phyloP scores from a whole-genome alignment of 129 eudicot genomes.

The Centaurea solstitialis region DNA sequence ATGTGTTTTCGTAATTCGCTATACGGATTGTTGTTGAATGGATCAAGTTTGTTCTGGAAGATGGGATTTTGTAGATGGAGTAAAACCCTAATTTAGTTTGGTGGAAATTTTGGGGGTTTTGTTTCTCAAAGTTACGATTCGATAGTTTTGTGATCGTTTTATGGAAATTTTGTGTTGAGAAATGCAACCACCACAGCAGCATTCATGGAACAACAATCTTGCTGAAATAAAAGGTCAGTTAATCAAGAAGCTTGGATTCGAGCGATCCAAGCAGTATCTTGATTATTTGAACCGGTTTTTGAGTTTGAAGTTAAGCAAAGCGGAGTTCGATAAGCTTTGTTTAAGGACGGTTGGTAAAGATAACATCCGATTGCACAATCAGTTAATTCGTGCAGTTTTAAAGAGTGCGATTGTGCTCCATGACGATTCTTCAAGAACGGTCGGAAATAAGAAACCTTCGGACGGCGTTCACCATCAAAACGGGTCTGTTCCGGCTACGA shows the following conservation, averaged over 20 bases:
- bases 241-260: constrained; percentile 72
- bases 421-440: constrained; percentile 20
- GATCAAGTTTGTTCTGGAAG: constrained; percentile 40
- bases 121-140: constrained; percentile 13
- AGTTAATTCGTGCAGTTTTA: constrained; percentile 65
- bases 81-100: constrained; percentile 61
- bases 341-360: constrained; percentile 74
- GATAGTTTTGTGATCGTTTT: constrained; percentile 26
- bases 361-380: constrained; percentile 83
- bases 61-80: constrained; percentile 48
- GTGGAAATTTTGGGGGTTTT: background rate
- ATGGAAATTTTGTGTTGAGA: constrained; percentile 59
- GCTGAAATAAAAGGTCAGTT: constrained; percentile 73
- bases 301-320: constrained; percentile 68
- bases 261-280: constrained; percentile 75
- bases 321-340: constrained; percentile 78
- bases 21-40: constrained; percentile 27
- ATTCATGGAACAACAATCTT: constrained; percentile 71
- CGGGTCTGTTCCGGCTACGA: constrained; percentile 40
- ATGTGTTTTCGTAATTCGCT: constrained; percentile 40
- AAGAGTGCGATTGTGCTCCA: constrained; percentile 48
- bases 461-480: constrained; percentile 49
- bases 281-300: constrained; percentile 59
- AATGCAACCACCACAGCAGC: constrained; percentile 90
- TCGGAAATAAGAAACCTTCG: constrained; percentile 41